Evolutionary conservation across 1,284 basidiomycete genomes (phyloP), one percentile per base, ranked within the genome.

Genomic region (Ceratobasidium theobromae): DNA sequence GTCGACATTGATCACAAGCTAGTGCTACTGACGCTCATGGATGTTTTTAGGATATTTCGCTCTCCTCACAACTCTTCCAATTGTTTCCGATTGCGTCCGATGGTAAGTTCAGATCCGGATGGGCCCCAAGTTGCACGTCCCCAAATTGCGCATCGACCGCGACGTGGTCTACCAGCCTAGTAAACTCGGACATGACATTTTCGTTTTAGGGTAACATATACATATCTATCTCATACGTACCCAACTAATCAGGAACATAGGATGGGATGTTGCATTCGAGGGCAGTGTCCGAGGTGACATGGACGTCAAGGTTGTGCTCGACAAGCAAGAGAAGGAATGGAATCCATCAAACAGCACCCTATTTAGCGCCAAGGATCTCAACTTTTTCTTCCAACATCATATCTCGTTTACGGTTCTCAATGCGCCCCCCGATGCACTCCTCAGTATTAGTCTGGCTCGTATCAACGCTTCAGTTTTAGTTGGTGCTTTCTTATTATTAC

Each of bases 201-300:
- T 32, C 23, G 18, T 58, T 58, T 27, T 58, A 27, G 40, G 55
- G 55, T 58, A 33, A 18, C 40, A 18, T 12, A 38, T 38, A 8
- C 16, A 38, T 16, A 8, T 38, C 16, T 16, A 38, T 8, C 35
- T 38, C 16, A 30, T 18, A 16, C 6, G 21, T 2, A 12, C 12
- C 33, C 21, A 28, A 45, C 16, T 16, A 38, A n/a, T n/a, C 12
- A 33, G n/a, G 23, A 6, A 8, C 6, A 25, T 16, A 58, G 55
- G 55, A n/a, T 58, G 41, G 41, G 55, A 58, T 28, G 41, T 58
- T 18, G 55, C 55, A 18, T 33, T 58, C 28, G 55, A 58, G 8
- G 55, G 55, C n/a, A 38, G 33, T 14, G n/a, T 58, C 27, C 40
- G 46, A 30, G 55, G 55, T 28, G 18, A 30, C 28, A 45, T 58